Base-by-base conservation (phyloP, 2,329 filamentous ascomycete species). In the Dichotomopilus funicola region DNA sequence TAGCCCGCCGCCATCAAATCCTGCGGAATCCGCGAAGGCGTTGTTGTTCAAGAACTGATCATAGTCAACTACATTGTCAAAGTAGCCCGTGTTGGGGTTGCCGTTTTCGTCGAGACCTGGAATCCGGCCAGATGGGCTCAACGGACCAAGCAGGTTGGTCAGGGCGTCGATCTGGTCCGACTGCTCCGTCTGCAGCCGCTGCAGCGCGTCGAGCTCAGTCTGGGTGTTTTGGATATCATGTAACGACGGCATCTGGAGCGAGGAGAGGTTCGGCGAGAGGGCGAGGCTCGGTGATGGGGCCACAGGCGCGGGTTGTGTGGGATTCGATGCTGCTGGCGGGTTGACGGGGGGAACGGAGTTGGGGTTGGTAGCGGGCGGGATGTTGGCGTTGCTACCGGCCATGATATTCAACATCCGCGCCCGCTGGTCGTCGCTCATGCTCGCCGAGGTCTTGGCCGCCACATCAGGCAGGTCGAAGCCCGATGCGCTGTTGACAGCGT, bases 71-170 rank as follows among this genome's bases (percentile, higher is more conserved):
- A 77, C 66, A 38, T 71, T 68, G 49, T 63, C 61, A 50, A 69
- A 63, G 62, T 68, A 70, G 9, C 67, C 61, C 38, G 66, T 57
- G 55, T 73, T 66, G 6, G 62, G 62, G 12, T 63, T 67, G 4
- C 62, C 64, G 8, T 66, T 59, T 2, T 79, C 76, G 33, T 74
- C 75, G 1, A 94, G 70, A 4, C 88, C 88, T 1, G 89, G 88
- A 38, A 95, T 88, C 12, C 81, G 80, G 4, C 89, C 90, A 0
- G 83, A 88, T 0, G 91, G 91, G 64, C 86, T 91, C 10, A 95
- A 77, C 0, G 91, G 91, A 6, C 88, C 85, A 6, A 96, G 78
- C 12, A 90, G 74, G 54, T 82, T 84, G 51, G 84, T 84, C 8
- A 96, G 76, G 56, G 88, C 83, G 59, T 88, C 82, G 1, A 96